Percentiles rank a stretch among this genome's conserved stretches.
Conservation (phyloP, 768 basidiomycete species). For the Hysterangium stoloniferum region DNA sequence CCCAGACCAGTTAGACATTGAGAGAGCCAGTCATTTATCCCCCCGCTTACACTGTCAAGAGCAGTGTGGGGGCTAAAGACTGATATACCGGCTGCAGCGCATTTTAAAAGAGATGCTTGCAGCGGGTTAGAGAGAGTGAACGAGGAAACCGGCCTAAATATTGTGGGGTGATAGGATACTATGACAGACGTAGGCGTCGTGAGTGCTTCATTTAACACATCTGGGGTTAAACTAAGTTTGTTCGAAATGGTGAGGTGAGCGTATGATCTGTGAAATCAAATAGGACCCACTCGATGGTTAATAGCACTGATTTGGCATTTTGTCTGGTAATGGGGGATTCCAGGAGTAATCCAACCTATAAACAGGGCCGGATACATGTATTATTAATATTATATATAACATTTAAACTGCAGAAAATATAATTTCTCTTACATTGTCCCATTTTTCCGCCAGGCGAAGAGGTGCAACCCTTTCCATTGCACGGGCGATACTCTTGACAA, state of each 20-base stretch:
- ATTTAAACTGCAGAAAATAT: slow-evolving; percentile 9
- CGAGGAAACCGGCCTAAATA: slow-evolving; percentile 69
- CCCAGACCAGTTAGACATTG: slow-evolving; percentile 21
- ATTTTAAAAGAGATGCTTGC: slow-evolving; percentile 70
- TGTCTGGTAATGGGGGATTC: slow-evolving; percentile 28
- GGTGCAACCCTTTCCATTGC: slow-evolving; percentile 86
- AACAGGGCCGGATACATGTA: slow-evolving; percentile 3
- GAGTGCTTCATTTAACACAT: slow-evolving; percentile 64
- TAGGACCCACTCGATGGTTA: slow-evolving; percentile 35
- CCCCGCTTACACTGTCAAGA: slow-evolving; percentile 75
- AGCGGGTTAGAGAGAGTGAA: slow-evolving; percentile 73
- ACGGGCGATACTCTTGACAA: slow-evolving; percentile 47
- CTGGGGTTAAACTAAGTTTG: slow-evolving; percentile 54
- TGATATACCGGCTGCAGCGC: slow-evolving; percentile 76
- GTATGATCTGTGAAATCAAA: not conserved
- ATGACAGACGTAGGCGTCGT: slow-evolving; percentile 54
- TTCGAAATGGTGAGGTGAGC: not conserved
- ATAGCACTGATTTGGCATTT: slow-evolving; percentile 27
- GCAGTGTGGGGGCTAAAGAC: slow-evolving; percentile 87
- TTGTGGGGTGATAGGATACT: slow-evolving; percentile 79
- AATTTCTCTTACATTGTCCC: slow-evolving; percentile 78
- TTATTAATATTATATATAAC: slow-evolving; percentile 8
- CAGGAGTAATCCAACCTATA: slow-evolving; percentile 65
- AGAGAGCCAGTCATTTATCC: slow-evolving; percentile 89
- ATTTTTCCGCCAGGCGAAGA: slow-evolving; percentile 74